Percentiles rank a stretch among this genome's conserved stretches.
phyloP scores from a whole-genome alignment of 352 stramenopile genomes.

The Phytophthora tentaculata region DNA sequence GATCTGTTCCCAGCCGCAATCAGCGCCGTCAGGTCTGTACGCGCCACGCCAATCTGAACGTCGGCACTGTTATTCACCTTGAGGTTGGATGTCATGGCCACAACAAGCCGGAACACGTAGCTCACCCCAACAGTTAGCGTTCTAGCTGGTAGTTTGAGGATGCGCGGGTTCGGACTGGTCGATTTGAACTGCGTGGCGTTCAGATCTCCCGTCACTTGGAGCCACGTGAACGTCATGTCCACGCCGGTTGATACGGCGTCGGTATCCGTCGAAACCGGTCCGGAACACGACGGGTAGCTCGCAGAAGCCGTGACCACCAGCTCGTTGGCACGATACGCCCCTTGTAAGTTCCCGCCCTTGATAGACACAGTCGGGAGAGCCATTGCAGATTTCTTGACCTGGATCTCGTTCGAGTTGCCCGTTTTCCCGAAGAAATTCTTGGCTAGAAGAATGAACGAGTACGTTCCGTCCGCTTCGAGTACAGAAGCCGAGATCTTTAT shows the following conservation, averaged over 20 bases:
- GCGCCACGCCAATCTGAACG: conserved; percentile 50
- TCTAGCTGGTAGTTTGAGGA: conserved; percentile 54
- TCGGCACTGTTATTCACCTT: conserved; percentile 58
- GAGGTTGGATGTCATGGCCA: conserved; percentile 51
- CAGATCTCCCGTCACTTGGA: conserved; percentile 55
- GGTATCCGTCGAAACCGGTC: conserved; percentile 19
- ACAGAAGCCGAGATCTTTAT: conserved; percentile 40
- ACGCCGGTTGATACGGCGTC: conserved; percentile 25
- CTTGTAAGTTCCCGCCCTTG: conserved; percentile 47
- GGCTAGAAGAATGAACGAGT: conserved; percentile 53
- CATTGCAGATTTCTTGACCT: conserved; percentile 54
- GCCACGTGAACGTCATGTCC: conserved; percentile 65
- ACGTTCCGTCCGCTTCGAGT: conserved; percentile 49
- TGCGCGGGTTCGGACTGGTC: conserved; percentile 57
- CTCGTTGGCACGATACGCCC: conserved; percentile 45
- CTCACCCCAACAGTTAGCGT: conserved; percentile 59
- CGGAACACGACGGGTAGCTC: conserved; percentile 51
- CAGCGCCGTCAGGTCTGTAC: conserved; percentile 44
- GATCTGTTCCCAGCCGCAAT: conserved; percentile 59
- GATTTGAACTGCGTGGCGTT: conserved; percentile 50
- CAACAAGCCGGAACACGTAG: conserved; percentile 67
- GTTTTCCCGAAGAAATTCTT: conserved; percentile 59
- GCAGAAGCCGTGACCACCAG: conserved; percentile 53
- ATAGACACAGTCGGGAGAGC: conserved; percentile 66
- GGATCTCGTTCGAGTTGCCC: conserved; percentile 49